Evolutionary conservation across 2,329 filamentous ascomycete species (phyloP), one percentile per base, ranked within the genome.

Genomic region (Ampelomyces quisqualis): DNA sequence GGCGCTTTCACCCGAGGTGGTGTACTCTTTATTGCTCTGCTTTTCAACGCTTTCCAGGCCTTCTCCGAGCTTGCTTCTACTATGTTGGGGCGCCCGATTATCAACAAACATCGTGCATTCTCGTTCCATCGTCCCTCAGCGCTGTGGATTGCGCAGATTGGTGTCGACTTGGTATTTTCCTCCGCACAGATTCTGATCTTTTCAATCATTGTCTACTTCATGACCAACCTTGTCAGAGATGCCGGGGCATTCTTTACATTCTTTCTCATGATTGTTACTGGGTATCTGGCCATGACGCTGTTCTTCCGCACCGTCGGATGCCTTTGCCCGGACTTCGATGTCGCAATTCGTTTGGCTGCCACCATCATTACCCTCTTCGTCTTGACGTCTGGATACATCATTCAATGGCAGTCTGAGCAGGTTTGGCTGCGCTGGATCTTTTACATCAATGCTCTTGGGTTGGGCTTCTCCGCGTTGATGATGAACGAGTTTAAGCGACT

Each of bases 1-100:
- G 87, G 84, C 26, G 86, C 87, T 3, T 94, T 93, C 68, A 86
- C 84, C 53, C 82, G 88, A 63, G 88, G 88, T 49, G 88, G 88
- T 72, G 78, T 91, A 1, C 73, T 94, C 35, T 94, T 94, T 70
- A 81, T 90, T 38, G 75, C 85, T 15, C 77, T 94, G 2, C 71
- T 94, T 4, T 91, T 91, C 76, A 91, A 91, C 64, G 85, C 86
- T n/a, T 91, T 94, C 68, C 84, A 89, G 60, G 86, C 88, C 17
- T 90, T 93, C 60, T 80, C 84, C 0, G 88, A 94, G 65, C 70
- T 95, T 0, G 85, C 78, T 0, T 77, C 78, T 8, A 86, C 85
- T 2, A 91, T 93, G 86, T 71, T 83, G 11, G 87, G 85, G 1
- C 78, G 89, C 7, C 77, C 83, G 0, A 86, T 94, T 24, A 78